Evolutionary conservation across 169 alveolate genomes (phyloP).

Genomic region (Cryptosporidium parvum): DNA sequence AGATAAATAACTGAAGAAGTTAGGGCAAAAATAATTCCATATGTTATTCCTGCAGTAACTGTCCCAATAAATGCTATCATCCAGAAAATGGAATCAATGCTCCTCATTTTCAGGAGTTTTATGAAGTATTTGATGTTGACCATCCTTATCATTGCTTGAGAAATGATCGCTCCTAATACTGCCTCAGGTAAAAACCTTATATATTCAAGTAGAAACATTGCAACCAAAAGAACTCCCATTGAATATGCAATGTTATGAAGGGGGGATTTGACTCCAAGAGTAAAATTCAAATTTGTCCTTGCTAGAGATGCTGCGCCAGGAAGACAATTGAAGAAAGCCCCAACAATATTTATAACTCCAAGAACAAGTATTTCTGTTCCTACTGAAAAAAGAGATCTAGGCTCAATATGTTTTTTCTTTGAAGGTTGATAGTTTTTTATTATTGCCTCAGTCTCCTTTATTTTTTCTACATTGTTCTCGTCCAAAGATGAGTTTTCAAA

Average conservation of each 20-base stretch:
- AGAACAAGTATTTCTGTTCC: constrained; percentile 65
- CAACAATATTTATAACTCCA: constrained; percentile 54
- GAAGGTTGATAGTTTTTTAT: not conserved
- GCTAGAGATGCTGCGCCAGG: constrained; percentile 74
- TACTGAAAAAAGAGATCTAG: constrained; percentile 47
- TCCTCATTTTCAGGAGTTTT: constrained; percentile 32
- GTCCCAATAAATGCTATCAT: constrained; percentile 64
- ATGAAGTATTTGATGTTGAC: constrained; percentile 17
- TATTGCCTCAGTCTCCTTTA: not conserved
- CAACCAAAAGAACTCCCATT: constrained; percentile 57
- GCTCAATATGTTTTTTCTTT: constrained; percentile 11
- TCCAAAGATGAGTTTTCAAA: not conserved
- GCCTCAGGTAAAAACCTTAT: constrained; percentile 59
- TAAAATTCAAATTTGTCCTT: constrained; percentile 45
- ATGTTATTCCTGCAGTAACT: constrained; percentile 41
- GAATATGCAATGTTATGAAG: constrained; percentile 61
- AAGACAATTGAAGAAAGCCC: constrained; percentile 61
- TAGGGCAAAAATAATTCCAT: constrained; percentile 49
- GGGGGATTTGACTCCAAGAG: constrained; percentile 47
- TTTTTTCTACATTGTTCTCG: not conserved
- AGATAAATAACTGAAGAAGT: constrained; percentile 34
- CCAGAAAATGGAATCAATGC: constrained; percentile 60
- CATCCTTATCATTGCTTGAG: constrained; percentile 68
- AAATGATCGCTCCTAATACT: constrained; percentile 55
- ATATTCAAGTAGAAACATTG: constrained; percentile 53